These are phyloP conservation scores for Centrapalus pauciflorus DNA, from an alignment of 129 eudicot genomes.

Conservation along the genomic window DNA sequence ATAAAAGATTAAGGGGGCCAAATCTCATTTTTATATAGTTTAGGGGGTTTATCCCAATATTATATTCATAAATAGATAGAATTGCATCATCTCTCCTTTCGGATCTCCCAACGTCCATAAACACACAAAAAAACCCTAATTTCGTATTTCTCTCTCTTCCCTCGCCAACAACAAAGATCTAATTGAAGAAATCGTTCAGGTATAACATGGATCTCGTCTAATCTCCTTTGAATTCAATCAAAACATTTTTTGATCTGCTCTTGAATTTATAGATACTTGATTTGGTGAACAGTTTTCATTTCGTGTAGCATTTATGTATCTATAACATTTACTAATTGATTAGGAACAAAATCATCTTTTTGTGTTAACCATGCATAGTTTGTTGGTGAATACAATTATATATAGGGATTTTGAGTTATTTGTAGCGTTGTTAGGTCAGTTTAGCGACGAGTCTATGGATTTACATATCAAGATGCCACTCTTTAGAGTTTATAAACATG, in stretches of 20 bases:
- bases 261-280: not conserved
- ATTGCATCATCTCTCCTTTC: no score
- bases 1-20: no score
- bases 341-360: not conserved
- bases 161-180: not conserved
- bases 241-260: not conserved
- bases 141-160: not conserved
- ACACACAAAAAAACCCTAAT: constrained; percentile 5
- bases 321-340: not conserved
- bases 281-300: not conserved
- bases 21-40: no score
- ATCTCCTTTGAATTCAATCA: not conserved
- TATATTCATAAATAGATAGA: no score
- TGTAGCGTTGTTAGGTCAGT: not conserved
- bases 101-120: constrained; percentile 19
- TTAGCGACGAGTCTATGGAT: not conserved
- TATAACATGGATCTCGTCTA: constrained; percentile 7
- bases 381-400: not conserved
- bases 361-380: not conserved
- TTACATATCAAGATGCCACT: not conserved
- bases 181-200: constrained; percentile 14
- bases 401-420: not conserved
- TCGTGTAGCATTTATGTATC: not conserved
- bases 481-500: not conserved
- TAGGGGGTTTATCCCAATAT: no score